Base-by-base conservation (phyloP, 768 basidiomycete species). In the Lyophyllum decastes region DNA sequence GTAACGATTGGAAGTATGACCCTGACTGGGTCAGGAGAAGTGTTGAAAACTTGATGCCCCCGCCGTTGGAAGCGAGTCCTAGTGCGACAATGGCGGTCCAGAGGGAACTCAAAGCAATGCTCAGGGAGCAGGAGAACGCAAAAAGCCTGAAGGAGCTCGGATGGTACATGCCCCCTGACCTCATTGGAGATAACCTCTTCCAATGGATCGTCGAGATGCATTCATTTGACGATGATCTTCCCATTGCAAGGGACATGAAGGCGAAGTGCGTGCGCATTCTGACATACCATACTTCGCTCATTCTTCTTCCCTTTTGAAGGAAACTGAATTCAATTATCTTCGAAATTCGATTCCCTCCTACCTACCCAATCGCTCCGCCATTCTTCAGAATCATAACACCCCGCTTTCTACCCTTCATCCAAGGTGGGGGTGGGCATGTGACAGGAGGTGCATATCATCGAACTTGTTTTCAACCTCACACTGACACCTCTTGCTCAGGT, bases 381-480 rank as follows among this genome's bases (percentile, higher is more conserved):
- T 90, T 88, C 74, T 89, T 91, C 72, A 81, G 89, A 55, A 84
- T 90, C 30, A 78, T 92, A 22, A 85, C 84, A 24, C 90, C 90
- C 0, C 80, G 89, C 24, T 88, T 90, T 71, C 67, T 88, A 34
- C 86, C 87, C 0, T 91, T 90, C 66, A 79, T 82, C 35, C 78
- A 84, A 51, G 89, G 88, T 17, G 89, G 88, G 2, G 88, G 88
- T 8, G 88, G 87, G 0, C 84, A 88, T 70, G 74, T 90, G 41
- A 88, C 87, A 19, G 81, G 78, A 62, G 87, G 84, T 81, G 59
- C 25, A 72, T 62, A 24, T 30, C 34, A 11, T 41, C 9, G 16
- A 16, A 1, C 6, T 30, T 5, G 8, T 30, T 5, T 1, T 30
- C 27, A 8, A 47, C 26, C 47, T 30, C 4, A 22, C 22, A 24